A percentile compares a stretch with the other conserved stretches of the same genome.
phyloP scores from a whole-genome alignment of 495 filamentous ascomycete genomes.

The Hyaloscypha variabilis region DNA sequence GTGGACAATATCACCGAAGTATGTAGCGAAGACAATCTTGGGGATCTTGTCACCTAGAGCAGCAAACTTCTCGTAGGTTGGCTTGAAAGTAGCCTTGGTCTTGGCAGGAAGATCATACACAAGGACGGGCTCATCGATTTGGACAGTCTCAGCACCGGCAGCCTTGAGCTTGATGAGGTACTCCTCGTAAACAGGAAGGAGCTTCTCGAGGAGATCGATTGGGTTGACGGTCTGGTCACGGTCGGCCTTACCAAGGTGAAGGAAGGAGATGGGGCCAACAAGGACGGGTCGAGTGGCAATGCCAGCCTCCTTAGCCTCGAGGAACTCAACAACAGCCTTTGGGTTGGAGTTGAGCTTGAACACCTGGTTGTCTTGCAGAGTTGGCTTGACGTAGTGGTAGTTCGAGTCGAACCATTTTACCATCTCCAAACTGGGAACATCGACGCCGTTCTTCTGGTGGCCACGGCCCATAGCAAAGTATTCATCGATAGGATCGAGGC shows the following conservation, averaged over 20 bases:
- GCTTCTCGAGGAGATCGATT: slow-evolving; percentile 88
- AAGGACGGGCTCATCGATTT: slow-evolving; percentile 96
- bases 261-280: slow-evolving; percentile 94
- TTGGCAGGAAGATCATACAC: slow-evolving; percentile 88
- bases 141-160: slow-evolving; percentile 90
- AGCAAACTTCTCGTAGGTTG: slow-evolving; percentile 86
- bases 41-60: slow-evolving; percentile 76
- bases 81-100: slow-evolving; percentile 96
- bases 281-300: slow-evolving; percentile 91
- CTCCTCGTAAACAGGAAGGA: slow-evolving; percentile 90
- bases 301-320: slow-evolving; percentile 96
- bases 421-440: slow-evolving; percentile 97
- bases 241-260: slow-evolving; percentile 94
- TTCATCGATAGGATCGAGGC: slow-evolving; percentile 85
- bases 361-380: slow-evolving; percentile 90
- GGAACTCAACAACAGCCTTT: slow-evolving; percentile 92
- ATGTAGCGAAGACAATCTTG: slow-evolving; percentile 84
- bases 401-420: slow-evolving; percentile 99
- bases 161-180: slow-evolving; percentile 89
- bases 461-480: slow-evolving; percentile 99
- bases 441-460: slow-evolving; percentile 88
- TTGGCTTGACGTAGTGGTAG: slow-evolving; percentile 99
- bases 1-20: slow-evolving; percentile 99
- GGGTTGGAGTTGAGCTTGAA: slow-evolving; percentile 87
- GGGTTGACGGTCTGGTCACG: slow-evolving; percentile 88